These are phyloP conservation scores for Jacaranda mimosifolia DNA, from an alignment of 257 asterid species.

Conservation along the genomic window DNA sequence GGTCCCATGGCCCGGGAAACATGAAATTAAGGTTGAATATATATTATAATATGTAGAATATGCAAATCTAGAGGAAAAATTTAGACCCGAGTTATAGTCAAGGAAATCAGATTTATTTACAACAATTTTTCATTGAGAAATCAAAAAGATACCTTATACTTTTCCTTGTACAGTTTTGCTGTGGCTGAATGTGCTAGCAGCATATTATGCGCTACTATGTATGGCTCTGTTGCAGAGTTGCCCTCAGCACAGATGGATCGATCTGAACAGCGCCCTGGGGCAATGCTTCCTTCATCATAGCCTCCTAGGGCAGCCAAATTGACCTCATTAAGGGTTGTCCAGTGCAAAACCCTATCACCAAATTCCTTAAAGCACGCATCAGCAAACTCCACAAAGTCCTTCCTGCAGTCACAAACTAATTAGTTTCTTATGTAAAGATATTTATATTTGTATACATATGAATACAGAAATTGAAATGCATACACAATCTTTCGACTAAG, in stretches of 20 bases:
- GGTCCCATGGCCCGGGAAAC: no score
- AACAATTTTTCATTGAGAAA: neutral
- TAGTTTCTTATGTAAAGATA: neutral
- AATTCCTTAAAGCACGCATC: slow-evolving; percentile 66
- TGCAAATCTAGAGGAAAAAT: no score
- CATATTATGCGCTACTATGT: slow-evolving; percentile 52
- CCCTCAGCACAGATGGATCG: slow-evolving; percentile 38
- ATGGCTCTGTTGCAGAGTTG: slow-evolving; percentile 57
- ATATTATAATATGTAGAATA: no score
- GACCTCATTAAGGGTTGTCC: slow-evolving; percentile 68
- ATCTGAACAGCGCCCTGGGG: slow-evolving; percentile 52
- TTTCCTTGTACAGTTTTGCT: slow-evolving; percentile 48
- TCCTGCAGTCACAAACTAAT: slow-evolving; percentile 37
- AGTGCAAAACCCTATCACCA: slow-evolving; percentile 58
- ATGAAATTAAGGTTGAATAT: neutral
- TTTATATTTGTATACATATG: neutral
- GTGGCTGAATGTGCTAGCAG: slow-evolving; percentile 60
- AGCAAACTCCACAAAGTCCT: slow-evolving; percentile 56
- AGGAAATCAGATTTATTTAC: slow-evolving; percentile 3
- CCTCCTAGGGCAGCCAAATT: slow-evolving; percentile 52
- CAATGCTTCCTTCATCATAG: slow-evolving; percentile 37
- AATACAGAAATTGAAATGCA: neutral
- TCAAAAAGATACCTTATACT: slow-evolving; percentile 45
- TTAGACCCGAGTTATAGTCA: neutral
- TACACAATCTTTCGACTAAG: slow-evolving; percentile 61